phyloP scores from a whole-genome alignment of 1,284 basidiomycete species.

The Cystobasidiaceae sp. region DNA sequence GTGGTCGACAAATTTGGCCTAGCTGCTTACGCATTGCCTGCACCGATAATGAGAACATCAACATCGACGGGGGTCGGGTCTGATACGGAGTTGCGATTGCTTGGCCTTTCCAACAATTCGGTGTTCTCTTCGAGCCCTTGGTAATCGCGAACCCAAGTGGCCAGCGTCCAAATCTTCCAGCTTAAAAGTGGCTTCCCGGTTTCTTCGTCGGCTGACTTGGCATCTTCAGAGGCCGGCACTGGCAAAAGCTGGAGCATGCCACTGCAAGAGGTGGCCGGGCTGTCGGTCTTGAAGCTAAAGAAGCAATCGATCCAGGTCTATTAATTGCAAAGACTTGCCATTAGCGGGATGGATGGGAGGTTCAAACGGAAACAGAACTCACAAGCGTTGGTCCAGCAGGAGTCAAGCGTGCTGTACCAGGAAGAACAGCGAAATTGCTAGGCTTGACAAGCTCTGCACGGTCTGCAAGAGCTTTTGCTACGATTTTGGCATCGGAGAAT shows the following conservation, averaged over 20 bases:
- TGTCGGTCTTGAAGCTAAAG: not conserved
- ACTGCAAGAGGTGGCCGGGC: not conserved
- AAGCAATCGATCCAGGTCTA: conserved; percentile 3
- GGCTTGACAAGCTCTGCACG: not conserved
- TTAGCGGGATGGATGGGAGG: not conserved
- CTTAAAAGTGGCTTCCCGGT: not conserved
- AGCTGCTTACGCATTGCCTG: not conserved
- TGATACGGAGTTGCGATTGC: not conserved
- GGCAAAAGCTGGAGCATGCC: not conserved
- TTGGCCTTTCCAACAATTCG: not conserved
- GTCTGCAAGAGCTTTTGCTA: not conserved
- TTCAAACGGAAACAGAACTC: not conserved
- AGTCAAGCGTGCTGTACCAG: not conserved
- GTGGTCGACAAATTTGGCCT: not conserved
- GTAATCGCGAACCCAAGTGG: not conserved
- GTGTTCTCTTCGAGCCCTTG: not conserved
- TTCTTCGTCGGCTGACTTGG: too few species aligned
- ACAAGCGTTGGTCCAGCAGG: not conserved
- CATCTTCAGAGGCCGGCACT: not conserved
- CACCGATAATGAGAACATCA: not conserved
- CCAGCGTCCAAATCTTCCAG: not conserved
- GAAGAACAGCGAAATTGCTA: not conserved
- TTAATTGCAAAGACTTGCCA: not conserved
- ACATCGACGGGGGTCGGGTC: not conserved
- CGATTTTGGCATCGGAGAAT: not conserved